These are phyloP conservation scores for Chlorella variabilis DNA, from an alignment of 163 green algal genomes.

Conservation along the genomic window DNA sequence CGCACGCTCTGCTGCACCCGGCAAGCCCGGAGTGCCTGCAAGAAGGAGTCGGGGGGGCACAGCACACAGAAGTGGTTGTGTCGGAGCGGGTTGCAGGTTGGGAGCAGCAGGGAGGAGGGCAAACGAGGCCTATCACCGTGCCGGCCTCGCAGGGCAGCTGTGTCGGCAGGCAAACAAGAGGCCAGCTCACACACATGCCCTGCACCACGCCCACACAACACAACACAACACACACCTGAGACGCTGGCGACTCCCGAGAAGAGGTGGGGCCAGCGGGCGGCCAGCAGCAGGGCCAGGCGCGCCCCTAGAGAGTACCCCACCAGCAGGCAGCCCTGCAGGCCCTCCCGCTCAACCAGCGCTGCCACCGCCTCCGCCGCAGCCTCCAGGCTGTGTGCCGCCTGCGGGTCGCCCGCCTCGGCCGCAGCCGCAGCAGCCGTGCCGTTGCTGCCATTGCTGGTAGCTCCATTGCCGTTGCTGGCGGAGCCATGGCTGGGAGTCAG, in stretches of 20 bases:
- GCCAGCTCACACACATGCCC: too few species aligned
- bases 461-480: slow-evolving; percentile 2
- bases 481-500: background rate
- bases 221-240: slow-evolving; percentile 44
- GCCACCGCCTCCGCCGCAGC: slow-evolving; percentile 45
- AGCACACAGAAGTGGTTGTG: background rate
- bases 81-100: background rate
- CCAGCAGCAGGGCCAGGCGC: slow-evolving; percentile 72
- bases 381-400: slow-evolving; percentile 6
- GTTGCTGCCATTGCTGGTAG: background rate
- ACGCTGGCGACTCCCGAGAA: slow-evolving; percentile 44
- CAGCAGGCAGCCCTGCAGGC: slow-evolving; percentile 52
- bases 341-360: slow-evolving; percentile 38
- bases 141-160: too few species aligned
- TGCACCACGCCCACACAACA: too few species aligned
- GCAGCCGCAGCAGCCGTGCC: slow-evolving; percentile 2
- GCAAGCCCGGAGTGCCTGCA: slow-evolving; percentile 38
- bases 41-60: background rate
- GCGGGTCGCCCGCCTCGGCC: background rate
- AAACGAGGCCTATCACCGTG: too few species aligned
- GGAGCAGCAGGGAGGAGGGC: too few species aligned
- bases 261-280: slow-evolving; percentile 20
- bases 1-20: background rate
- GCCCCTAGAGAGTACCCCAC: slow-evolving; percentile 91
- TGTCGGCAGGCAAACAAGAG: too few species aligned